Base-by-base conservation (phyloP, 2,329 filamentous ascomycete species). In the Didymella keratinophila region DNA sequence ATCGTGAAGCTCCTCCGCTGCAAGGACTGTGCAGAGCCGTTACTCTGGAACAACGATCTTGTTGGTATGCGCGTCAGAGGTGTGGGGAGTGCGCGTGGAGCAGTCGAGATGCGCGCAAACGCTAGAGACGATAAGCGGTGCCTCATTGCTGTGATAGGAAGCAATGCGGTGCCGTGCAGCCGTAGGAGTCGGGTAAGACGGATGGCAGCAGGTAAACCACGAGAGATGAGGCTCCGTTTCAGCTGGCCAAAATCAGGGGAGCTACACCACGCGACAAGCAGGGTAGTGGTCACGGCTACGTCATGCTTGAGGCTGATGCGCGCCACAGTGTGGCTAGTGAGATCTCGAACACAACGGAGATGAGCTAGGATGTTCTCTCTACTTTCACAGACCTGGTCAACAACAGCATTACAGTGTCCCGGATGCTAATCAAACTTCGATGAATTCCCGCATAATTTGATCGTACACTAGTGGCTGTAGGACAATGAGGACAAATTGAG, bases 101-200 rank as follows among this genome's bases (percentile, higher is more conserved):
- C 56, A 27, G 58, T 50, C 27, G 56, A 56, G 39, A 63, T 44
- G 55, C 64, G 65, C 50, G 70, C 34, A 28, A 72, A 61, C 36
- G 60, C 56, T 50, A 71, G 52, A 44, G 67, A 62, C 12, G 67
- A 61, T 61, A 76, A 62, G 60, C 71, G 67, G 48, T 73, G 71
- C 63, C 67, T 75, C 74, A 76, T 76, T 20, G 49, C 62, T 47
- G 43, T 23, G 37, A 52, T 25, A 45, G 42, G 53, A 46, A 45
- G 25, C 20, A 44, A 51, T 21, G 45, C 20, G 18, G 28, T 58
- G 46, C 46, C 32, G 52, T 44, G 34, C 46, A 61, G 52, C 44
- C 57, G 57, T 44, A 10, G 20, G 16, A 60, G 42, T 43, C 62
- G 64, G 64, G 32, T 66, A 60, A 49, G 27, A 49, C 62, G 64